phyloP scores from a whole-genome alignment of 371 early-diverging fungal species.

The Sporodiniella umbellata region DNA sequence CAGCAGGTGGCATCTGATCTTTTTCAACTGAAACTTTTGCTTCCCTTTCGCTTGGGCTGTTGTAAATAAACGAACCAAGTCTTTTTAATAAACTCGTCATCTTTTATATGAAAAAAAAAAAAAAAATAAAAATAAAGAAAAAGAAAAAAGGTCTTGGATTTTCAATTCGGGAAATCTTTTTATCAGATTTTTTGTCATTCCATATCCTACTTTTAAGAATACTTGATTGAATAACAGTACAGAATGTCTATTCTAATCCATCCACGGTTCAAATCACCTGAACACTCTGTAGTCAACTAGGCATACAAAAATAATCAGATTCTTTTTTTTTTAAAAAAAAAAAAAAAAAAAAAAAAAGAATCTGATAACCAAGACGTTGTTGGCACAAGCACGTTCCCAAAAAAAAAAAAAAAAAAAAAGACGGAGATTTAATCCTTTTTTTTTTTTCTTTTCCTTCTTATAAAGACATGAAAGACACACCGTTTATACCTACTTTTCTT shows the following conservation, averaged over 20 bases:
- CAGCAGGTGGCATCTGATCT: conserved; percentile 35
- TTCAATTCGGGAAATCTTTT: conserved; percentile 8
- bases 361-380: neutral
- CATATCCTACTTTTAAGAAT: too few relatives aligned
- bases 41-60: too few relatives aligned
- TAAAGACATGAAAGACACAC: conserved; percentile 1
- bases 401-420: neutral
- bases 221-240: too few relatives aligned
- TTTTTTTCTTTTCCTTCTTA: neutral
- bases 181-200: conserved; percentile 12
- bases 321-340: too few relatives aligned
- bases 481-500: conserved; percentile 9
- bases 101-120: too few relatives aligned
- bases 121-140: conserved; percentile 5
- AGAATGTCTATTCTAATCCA: too few relatives aligned
- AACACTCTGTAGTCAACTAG: too few relatives aligned
- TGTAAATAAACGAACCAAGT: neutral
- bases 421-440: neutral
- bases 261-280: too few relatives aligned
- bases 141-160: neutral
- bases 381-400: neutral
- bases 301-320: too few relatives aligned
- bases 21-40: conserved; percentile 5
- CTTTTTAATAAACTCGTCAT: conserved; percentile 11
- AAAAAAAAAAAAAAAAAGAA: neutral